Base-by-base conservation (phyloP, 768 basidiomycete species). In the Boletus subcaerulescens region DNA sequence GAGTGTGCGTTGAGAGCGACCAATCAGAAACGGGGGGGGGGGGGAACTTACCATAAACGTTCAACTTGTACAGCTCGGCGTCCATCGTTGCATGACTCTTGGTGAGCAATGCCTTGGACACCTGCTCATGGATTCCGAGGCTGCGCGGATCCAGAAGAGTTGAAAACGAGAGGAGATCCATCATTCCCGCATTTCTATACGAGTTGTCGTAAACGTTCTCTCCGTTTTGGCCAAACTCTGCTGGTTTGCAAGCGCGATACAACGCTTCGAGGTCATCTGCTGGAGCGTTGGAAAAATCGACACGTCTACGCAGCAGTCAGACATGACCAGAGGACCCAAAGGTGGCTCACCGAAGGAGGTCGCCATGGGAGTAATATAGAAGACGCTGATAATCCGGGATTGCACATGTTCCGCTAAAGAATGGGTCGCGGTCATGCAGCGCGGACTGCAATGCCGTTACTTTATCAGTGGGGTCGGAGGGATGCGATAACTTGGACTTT, bases 161-260 rank as follows among this genome's bases (percentile, higher is more conserved):
- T 0, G 72, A 39, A 56, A 82, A 81, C 5, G 67, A 49, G 1
- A 48, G 42, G 0, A 54, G 39, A 42, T 79, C 77, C 62, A 81
- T 60, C 65, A 81, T 80, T 3, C 77, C 73, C 0, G 79, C 79
- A 52, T 77, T 79, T 33, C 78, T 69, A 77, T 5, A 49, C 3
- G 47, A 36, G 10, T 53, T 52, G 18, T 58, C 59, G 0, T 50
- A 14, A 2, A 60, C 24, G 18, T 46, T 53, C 41, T 50, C 47
- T 1, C 45, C 44, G 12, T 50, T 48, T 11, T 22, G 14, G 35
- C 52, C 56, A 2, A 58, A 58, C 22, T 52, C 45, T 5, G 58
- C 43, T 17, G 55, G 58, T 20, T 57, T 42, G 13, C 58, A 59
- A 29, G 29, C 29, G 29, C 29, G 29, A 29, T 29, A 29, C 29